Base-by-base conservation (phyloP, 177 flowering plant genomes). In the Telopea speciosissima region DNA sequence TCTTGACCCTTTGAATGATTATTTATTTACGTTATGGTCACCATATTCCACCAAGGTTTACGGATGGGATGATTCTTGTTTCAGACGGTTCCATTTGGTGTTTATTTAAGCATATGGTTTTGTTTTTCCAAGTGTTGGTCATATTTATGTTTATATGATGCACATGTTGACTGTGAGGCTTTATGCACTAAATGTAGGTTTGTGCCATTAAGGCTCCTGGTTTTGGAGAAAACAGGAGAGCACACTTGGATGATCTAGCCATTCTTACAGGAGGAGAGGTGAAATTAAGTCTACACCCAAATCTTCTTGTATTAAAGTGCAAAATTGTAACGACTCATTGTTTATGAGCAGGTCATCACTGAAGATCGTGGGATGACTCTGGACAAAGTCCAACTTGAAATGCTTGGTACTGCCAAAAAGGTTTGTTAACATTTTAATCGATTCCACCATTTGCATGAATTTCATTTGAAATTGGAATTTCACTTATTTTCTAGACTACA, bases 181-280 rank as follows among this genome's bases (percentile, higher is more conserved):
- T 56, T 71, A 22, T 76, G n/a, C 62, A 24, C 24, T 65, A 24
- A 60, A 14, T 70, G 64, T 68, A 92, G 96, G 92, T 90, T 44
- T 92, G 96, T 85, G 96, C 97, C 63, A 79, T 92, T 31, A 92
- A 92, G 78, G 85, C 97, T 82, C 97, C 97, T 76, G 96, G 97
- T 69, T 92, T 92, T 85, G 97, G 97, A 69, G 96, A 92, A 31
- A 92, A 80, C 71, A 88, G 92, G 79, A 84, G 81, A 78, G 91
- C 90, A 36, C 88, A 85, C 77, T 78, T 92, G 67, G 90, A 89
- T 64, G 97, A 92, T 81, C 88, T 92, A 68, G 91, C 96, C 60
- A 73, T 88, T 73, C 83, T 92, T 67, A 92, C 91, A 26, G 97
- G 97, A 58, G 96, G 87, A 72, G 90, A 92, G 96, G 97, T 92